A percentile compares a stretch with the other conserved stretches of the same genome.
Conservation (phyloP, 2,329 filamentous ascomycete genomes). For the Grosmannia clavigera region DNA sequence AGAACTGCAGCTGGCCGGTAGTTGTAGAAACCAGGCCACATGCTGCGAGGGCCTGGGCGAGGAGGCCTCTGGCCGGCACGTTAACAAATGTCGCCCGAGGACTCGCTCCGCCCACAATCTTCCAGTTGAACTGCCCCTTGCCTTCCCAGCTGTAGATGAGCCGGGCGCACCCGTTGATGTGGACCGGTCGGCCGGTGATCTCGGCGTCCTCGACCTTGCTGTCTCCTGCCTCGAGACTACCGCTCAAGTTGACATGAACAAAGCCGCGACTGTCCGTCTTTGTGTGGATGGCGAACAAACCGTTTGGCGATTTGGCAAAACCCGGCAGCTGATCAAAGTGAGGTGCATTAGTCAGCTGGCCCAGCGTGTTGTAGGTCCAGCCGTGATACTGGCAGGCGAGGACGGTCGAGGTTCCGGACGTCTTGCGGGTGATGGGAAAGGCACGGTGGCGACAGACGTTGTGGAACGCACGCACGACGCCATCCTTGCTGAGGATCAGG, state of each 20-base stretch:
- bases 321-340: slow-evolving; percentile 2
- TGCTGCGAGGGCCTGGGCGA: not conserved
- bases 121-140: slow-evolving; percentile 4
- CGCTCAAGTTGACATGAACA: not conserved
- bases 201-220: not conserved
- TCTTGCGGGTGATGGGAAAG: not conserved
- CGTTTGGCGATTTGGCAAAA: not conserved
- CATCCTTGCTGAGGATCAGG: slow-evolving; percentile 2
- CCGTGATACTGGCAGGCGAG: slow-evolving; percentile 5
- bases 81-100: not conserved
- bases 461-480: slow-evolving; percentile 1
- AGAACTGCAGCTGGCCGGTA: not conserved
- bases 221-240: not conserved
- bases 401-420: not conserved
- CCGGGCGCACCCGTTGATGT: not conserved
- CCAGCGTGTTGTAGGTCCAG: slow-evolving; percentile 5
- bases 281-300: not conserved
- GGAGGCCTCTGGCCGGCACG: not conserved
- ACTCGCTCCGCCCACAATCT: not conserved
- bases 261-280: not conserved
- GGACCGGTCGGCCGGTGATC: not conserved
- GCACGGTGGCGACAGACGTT: slow-evolving; percentile 6
- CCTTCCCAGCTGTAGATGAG: not conserved
- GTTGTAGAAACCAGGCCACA: not conserved
- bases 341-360: slow-evolving; percentile 1